Evolutionary conservation across 495 filamentous ascomycete species (phyloP), one percentile per base, ranked within the genome.

Genomic region (Podospora anserina): DNA sequence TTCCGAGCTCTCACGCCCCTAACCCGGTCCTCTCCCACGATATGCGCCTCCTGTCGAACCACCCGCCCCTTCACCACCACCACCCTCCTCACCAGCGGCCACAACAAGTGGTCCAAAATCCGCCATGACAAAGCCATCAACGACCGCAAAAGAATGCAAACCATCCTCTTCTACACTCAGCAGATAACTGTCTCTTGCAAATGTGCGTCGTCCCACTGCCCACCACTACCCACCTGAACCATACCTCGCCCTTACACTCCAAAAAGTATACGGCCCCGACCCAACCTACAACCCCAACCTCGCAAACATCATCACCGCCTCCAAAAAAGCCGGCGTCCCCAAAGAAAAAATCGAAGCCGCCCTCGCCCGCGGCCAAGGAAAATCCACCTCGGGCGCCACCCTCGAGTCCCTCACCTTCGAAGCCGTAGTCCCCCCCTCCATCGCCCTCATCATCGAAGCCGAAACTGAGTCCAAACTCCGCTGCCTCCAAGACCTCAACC

Each of bases 101-200:
- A 97, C 79, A 97, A 88, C 77, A 88, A 90, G 76, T 99, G 95
- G 95, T 91, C 92, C 49, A 95, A 94, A 70, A 97, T 97, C 79
- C 91, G 88, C 71, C 96, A 99, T 76, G 92, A 94, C 80, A 99
- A 99, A 78, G 91, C 87, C 54, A 90, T 88, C 71, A 87, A 87
- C 69, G 94, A 97, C 79, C 77, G 76, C 15, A 82, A 82, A 70
- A 90, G 87, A 73, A 86, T 78, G 66, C 71, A 78, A 18, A 71
- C 80, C 65, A 80, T 87, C 9, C 77, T 72, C 23, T 55, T 70
- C 30, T 80, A 86, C 70, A 65, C 83, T 53, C 78, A 86, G 60
- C 79, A 83, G 66, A 83, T 92, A 68, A 74, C 84, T 61, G 76
- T 85, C 61, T 78, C 71, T 60, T 85, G 84, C 30, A 86, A 81